These are phyloP conservation scores for Anethum foeniculum DNA, from an alignment of 140 eudicot genomes.

Conservation along the genomic window DNA sequence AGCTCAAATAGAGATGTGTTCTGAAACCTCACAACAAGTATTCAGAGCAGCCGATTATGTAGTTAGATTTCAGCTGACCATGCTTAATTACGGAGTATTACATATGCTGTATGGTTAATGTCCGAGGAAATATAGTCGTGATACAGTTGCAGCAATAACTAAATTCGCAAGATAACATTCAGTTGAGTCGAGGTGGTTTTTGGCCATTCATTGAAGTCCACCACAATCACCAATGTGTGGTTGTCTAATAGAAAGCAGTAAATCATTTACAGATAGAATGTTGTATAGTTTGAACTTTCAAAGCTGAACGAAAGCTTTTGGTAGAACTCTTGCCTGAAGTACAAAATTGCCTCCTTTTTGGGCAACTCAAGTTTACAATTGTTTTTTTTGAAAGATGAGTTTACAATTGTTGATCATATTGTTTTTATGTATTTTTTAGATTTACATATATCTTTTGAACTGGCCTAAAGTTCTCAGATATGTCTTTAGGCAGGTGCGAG, in stretches of 20 bases:
- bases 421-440: too few relatives aligned
- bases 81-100: neutral
- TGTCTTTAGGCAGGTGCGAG: too few relatives aligned
- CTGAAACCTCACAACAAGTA: conserved; percentile 15
- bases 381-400: neutral
- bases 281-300: neutral
- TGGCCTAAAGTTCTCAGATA: too few relatives aligned
- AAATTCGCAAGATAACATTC: neutral
- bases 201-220: too few relatives aligned
- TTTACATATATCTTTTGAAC: too few relatives aligned
- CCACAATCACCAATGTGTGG: neutral
- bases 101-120: neutral
- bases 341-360: neutral
- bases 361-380: neutral
- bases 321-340: neutral
- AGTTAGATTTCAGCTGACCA: neutral
- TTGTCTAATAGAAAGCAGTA: neutral
- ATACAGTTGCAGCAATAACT: neutral
- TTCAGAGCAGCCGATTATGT: neutral
- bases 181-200: neutral
- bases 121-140: neutral
- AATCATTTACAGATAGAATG: neutral
- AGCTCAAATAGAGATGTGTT: conserved; percentile 72
- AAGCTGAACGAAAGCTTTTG: neutral
- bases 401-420: too few relatives aligned